These are phyloP conservation scores for Magnolia officinalis DNA, from an alignment of 164 flowering plant genomes.

Conservation along the genomic window DNA sequence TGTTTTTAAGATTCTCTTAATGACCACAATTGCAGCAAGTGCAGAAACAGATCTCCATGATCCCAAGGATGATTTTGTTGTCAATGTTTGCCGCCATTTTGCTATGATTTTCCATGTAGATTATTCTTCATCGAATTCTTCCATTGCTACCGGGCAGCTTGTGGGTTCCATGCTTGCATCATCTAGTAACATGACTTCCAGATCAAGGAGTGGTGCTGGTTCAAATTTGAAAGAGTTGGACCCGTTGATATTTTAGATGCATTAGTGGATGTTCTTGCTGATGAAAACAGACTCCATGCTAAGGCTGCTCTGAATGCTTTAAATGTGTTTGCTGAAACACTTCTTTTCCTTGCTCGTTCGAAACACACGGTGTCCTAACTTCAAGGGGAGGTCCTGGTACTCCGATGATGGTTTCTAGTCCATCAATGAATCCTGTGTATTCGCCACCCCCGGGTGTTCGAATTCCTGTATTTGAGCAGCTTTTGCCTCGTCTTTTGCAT, in stretches of 20 bases:
- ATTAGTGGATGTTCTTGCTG: slow-evolving; percentile 86
- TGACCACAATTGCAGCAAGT: slow-evolving; percentile 80
- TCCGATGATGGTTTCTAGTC: slow-evolving; percentile 97
- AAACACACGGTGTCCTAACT: slow-evolving; percentile 62
- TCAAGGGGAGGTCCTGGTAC: slow-evolving; percentile 84
- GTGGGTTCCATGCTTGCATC: slow-evolving; percentile 47
- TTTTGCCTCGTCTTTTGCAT: slow-evolving; percentile 91
- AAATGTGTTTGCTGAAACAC: slow-evolving; percentile 80
- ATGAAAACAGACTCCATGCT: slow-evolving; percentile 88
- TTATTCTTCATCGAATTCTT: slow-evolving; percentile 34
- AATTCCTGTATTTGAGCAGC: slow-evolving; percentile 91
- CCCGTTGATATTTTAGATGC: slow-evolving; percentile 94
- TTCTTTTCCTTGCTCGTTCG: slow-evolving; percentile 79
- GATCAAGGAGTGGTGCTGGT: slow-evolving; percentile 31
- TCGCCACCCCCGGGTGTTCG: slow-evolving; percentile 93
- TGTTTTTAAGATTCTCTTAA: slow-evolving; percentile 81
- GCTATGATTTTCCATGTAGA: slow-evolving; percentile 88
- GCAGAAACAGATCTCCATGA: slow-evolving; percentile 82
- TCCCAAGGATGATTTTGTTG: slow-evolving; percentile 74
- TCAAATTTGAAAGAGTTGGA: slow-evolving; percentile 87
- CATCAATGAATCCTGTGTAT: slow-evolving; percentile 89
- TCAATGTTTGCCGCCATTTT: slow-evolving; percentile 88
- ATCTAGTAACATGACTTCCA: slow-evolving; percentile 26
- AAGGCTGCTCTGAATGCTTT: slow-evolving; percentile 85
- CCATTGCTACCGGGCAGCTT: slow-evolving; percentile 33